Evolutionary conservation across 2,329 filamentous ascomycete species (phyloP), one percentile per base, ranked within the genome.

Genomic region (Alternaria sp.): DNA sequence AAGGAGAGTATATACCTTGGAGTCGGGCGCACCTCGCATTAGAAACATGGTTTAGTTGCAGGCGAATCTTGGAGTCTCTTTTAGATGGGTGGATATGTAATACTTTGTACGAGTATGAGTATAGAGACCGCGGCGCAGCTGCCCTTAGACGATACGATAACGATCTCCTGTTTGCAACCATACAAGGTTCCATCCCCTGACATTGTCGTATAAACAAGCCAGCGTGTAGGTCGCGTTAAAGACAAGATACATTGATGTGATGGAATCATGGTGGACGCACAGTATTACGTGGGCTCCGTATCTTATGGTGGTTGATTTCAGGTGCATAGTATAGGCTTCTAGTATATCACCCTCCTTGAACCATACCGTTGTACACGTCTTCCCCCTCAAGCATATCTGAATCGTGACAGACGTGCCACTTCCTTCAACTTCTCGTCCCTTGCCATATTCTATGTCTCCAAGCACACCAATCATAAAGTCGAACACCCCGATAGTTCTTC

Each of bases 1-100:
- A 25, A 25, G 48, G 16, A 20, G 32, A 54, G 28, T 28, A 49
- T 41, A 59, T 60, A 60, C 54, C 58, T 54, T 50, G 57, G 57
- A 55, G 57, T 59, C 44, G 51, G 57, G 57, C 57, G 57, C 30
- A 59, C 52, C 30, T 27, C 20, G 46, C 14, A 36, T 38, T 25
- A 50, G 30, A 50, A 32, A 18, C 32, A 50, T 18, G 46, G 46
- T 41, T 36, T 34, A 36, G 50, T 53, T 46, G 50, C 36, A 20
- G 43, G 40, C 27, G 40, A 48, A 50, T 44, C 32, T 54, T 22
- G 51, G 51, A 54, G 38, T 54, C 51, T 54, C 20, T 38, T 12
- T 38, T 50, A 50, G 30, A 50, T 27, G 20, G 20, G 30, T 10
- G 46, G 9, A 50, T 22, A 38, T 36, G 46, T 50, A 25, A 50